Percentiles rank a stretch among this genome's conserved stretches.
Conservation (phyloP, 2,329 filamentous ascomycete species). For the Monascus ruber region DNA sequence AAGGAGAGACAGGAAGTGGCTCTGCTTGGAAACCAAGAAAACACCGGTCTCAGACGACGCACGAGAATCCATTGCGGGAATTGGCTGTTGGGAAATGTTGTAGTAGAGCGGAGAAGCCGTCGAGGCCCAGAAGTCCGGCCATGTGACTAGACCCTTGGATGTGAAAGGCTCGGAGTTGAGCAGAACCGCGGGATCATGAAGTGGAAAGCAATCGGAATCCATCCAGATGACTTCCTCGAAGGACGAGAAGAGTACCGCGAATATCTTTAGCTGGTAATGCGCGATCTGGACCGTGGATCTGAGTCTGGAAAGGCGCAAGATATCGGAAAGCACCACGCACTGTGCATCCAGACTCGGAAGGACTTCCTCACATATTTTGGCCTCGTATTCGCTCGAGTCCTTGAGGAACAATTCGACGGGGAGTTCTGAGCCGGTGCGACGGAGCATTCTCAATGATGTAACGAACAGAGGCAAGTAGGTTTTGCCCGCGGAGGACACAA, state of each 20-base stretch:
- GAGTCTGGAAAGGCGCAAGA: constrained; percentile 11
- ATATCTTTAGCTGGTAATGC: constrained; percentile 44
- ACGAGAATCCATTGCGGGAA: constrained; percentile 21
- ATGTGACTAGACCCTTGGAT: constrained; percentile 43
- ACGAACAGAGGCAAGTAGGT: constrained; percentile 36
- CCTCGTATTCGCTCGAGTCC: constrained; percentile 21
- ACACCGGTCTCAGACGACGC: constrained; percentile 27
- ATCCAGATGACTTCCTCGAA: constrained; percentile 47
- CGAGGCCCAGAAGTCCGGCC: constrained; percentile 41
- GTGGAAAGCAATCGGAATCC: constrained; percentile 44
- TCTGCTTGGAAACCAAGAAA: constrained; percentile 26
- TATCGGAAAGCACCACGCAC: constrained; percentile 28
- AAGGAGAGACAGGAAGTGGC: constrained; percentile 21
- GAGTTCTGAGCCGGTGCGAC: constrained; percentile 35
- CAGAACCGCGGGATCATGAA: constrained; percentile 29
- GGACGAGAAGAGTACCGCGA: constrained; percentile 44
- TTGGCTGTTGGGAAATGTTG: constrained; percentile 26
- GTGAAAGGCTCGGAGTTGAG: constrained; percentile 39
- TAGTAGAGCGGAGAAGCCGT: constrained; percentile 29
- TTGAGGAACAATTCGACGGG: constrained; percentile 33
- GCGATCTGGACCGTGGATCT: constrained; percentile 15
- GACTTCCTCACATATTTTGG: constrained; percentile 22
- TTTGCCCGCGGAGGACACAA: constrained; percentile 38
- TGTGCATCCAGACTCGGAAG: constrained; percentile 24
- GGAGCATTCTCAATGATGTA: constrained; percentile 37